Evolutionary conservation across 257 asterid genomes (phyloP).

Genomic region (Ophiorrhiza pumila): DNA sequence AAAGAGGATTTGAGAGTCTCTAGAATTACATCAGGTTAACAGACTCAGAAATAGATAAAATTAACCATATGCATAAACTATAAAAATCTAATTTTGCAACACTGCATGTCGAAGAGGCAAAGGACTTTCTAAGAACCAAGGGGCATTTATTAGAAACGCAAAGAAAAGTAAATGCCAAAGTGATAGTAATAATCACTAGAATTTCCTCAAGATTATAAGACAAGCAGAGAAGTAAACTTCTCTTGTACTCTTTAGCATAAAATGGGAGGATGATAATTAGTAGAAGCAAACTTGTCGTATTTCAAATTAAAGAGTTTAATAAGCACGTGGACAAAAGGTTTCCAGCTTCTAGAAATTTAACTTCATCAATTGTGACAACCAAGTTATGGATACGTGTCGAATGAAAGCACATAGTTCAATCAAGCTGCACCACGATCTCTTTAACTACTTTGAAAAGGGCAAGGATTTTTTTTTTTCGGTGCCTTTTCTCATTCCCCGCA

Average conservation of each 20-base stretch:
- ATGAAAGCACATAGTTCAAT: neutral
- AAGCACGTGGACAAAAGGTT: neutral
- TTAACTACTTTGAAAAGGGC: neutral
- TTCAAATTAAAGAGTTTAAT: neutral
- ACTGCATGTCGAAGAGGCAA: neutral
- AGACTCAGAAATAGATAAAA: neutral
- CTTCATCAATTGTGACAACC: neutral
- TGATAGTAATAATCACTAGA: neutral
- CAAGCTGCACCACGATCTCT: neutral
- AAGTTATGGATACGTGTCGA: neutral
- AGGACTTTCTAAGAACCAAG: neutral
- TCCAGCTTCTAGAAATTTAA: neutral
- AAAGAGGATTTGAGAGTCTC: neutral
- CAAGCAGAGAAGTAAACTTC: neutral
- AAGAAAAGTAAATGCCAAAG: neutral
- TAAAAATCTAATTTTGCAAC: neutral
- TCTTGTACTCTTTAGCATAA: neutral
- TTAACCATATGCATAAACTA: neutral
- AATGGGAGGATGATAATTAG: neutral
- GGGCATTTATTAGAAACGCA: neutral
- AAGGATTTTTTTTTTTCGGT: neutral
- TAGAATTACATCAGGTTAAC: neutral
- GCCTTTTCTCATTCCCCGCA: neutral
- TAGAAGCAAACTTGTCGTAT: too few species aligned
- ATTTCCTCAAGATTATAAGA: neutral